phyloP scores from a whole-genome alignment of 2,329 filamentous ascomycete genomes.

The Penicillium sp. region DNA sequence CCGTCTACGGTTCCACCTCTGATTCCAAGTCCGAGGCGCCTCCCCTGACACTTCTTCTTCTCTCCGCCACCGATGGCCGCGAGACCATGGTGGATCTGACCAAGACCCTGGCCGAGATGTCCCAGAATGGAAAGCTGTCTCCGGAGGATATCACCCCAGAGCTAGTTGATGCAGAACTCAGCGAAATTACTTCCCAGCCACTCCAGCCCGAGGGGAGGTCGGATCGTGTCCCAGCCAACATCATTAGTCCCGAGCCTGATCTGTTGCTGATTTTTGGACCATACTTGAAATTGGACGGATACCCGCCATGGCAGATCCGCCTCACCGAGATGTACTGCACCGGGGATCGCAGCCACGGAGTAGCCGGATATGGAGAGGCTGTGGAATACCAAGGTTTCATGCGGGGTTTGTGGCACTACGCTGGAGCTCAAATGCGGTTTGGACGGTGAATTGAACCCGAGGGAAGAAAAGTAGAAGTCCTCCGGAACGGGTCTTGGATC shows the following conservation, averaged over 20 bases:
- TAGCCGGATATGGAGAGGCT: conserved; percentile 39
- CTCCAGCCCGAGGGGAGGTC: conserved; percentile 14
- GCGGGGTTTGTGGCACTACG: conserved; percentile 77
- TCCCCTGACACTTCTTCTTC: conserved; percentile 66
- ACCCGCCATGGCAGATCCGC: conserved; percentile 94
- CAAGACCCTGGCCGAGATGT: conserved; percentile 92
- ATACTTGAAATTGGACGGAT: conserved; percentile 79
- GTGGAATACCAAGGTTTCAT: conserved; percentile 96
- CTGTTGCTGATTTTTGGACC: conserved; percentile 85
- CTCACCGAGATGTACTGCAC: conserved; percentile 88
- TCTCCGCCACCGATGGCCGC: conserved; percentile 84
- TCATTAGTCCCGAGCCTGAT: conserved; percentile 84
- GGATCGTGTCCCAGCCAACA: conserved; percentile 1
- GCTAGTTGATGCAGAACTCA: conserved; percentile 85
- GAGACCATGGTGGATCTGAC: conserved; percentile 95
- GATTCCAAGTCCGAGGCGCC: conserved; percentile 24
- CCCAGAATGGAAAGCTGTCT: conserved; percentile 80
- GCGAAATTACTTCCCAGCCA: conserved; percentile 50
- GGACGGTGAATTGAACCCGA: conserved; percentile 52
- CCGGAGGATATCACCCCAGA: conserved; percentile 80
- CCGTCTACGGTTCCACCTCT: conserved; percentile 39
- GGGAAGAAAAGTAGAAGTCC: background rate
- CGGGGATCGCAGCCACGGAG: conserved; percentile 40
- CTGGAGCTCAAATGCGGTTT: conserved; percentile 83
- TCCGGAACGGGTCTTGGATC: background rate